phyloP scores from a whole-genome alignment of 2,329 filamentous ascomycete genomes.

The Phialophora verrucosa region DNA sequence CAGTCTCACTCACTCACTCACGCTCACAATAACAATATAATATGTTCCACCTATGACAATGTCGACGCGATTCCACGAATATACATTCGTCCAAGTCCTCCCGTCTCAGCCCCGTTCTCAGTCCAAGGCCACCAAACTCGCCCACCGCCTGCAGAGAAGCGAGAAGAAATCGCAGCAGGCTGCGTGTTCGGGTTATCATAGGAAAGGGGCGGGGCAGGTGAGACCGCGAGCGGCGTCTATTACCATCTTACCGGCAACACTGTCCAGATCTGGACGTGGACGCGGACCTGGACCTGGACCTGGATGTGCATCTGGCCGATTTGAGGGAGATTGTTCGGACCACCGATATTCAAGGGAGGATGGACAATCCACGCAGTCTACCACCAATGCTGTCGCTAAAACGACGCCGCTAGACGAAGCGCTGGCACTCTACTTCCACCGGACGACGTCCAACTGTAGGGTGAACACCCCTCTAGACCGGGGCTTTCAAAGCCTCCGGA shows the following conservation, averaged over 20 bases:
- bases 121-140: background rate
- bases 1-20: too few species aligned
- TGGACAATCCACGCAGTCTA: background rate
- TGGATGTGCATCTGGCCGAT: too few species aligned
- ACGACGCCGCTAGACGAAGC: background rate
- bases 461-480: background rate
- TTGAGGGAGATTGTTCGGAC: background rate
- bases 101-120: background rate
- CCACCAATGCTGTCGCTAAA: background rate
- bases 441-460: background rate
- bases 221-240: background rate
- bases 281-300: background rate
- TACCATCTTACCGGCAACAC: background rate
- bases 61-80: background rate
- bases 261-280: background rate
- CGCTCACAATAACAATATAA: too few species aligned
- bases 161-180: background rate
- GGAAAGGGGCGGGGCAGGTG: background rate
- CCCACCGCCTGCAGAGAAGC: background rate
- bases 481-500: background rate
- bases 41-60: background rate
- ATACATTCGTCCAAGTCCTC: background rate
- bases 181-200: background rate
- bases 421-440: background rate
- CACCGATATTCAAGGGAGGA: background rate